Percentiles rank a stretch among this genome's conserved stretches.
These are phyloP conservation scores for Geranium brycei DNA, from an alignment of 345 rosid genomes.

Conservation along the genomic window DNA sequence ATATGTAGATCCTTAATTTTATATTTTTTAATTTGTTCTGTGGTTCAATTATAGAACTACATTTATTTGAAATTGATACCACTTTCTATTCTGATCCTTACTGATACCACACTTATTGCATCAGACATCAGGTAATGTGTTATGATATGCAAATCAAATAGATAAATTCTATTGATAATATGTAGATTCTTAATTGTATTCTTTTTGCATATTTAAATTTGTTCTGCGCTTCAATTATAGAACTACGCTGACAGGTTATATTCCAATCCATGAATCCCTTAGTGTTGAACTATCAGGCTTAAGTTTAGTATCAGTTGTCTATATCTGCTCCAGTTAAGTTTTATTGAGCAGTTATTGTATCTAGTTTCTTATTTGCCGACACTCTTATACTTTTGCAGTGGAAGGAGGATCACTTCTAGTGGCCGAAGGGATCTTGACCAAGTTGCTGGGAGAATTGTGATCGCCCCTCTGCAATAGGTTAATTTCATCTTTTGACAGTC, in stretches of 20 bases:
- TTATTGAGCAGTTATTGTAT: not conserved
- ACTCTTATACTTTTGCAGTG: slow-evolving; percentile 8
- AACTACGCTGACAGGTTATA: not conserved
- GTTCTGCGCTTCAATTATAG: too few species aligned
- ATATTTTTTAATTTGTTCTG: too few species aligned
- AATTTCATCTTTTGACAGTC: not conserved
- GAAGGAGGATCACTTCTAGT: slow-evolving; percentile 21
- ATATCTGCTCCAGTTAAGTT: not conserved
- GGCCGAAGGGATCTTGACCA: slow-evolving; percentile 27
- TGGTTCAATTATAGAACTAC: too few species aligned
- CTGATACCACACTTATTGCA: not conserved
- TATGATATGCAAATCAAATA: not conserved
- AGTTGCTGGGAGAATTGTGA: slow-evolving; percentile 23
- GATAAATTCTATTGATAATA: not conserved
- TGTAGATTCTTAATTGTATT: not conserved
- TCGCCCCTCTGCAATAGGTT: slow-evolving; percentile 15
- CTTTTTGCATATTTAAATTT: too few species aligned
- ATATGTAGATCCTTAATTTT: too few species aligned
- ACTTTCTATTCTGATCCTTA: not conserved
- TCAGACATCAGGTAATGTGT: not conserved
- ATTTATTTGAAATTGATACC: too few species aligned
- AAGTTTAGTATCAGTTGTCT: not conserved
- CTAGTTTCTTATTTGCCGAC: not conserved
- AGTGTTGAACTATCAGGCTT: not conserved
- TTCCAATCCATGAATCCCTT: not conserved